Conservation (phyloP, 805 yeast genomes). For the Candida peoriensis region DNA sequence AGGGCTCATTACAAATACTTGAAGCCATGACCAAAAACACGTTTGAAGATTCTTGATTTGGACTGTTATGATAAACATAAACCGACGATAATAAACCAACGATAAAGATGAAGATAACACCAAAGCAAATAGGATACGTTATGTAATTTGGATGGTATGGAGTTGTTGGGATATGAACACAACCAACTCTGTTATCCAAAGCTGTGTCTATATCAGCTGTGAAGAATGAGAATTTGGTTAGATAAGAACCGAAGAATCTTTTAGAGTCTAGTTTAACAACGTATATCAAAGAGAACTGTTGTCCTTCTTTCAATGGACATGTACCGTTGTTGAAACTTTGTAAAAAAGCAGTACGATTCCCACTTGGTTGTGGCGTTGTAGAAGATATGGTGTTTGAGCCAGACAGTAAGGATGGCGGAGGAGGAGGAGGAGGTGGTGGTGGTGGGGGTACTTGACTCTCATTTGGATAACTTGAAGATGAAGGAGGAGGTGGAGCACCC, state of each 20-base stretch:
- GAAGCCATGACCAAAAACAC: conserved; percentile 49
- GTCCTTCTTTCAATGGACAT: conserved; percentile 26
- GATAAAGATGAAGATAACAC: conserved; percentile 36
- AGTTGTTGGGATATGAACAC: conserved; percentile 43
- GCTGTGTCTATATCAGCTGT: conserved; percentile 27
- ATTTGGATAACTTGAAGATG: too few species aligned
- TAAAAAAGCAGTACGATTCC: too few species aligned
- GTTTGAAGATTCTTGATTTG: conserved; percentile 53
- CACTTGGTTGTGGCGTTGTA: conserved; percentile 1
- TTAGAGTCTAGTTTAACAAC: conserved; percentile 18
- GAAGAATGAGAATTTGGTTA: conserved; percentile 36
- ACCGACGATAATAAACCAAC: conserved; percentile 31
- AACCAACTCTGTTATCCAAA: conserved; percentile 42
- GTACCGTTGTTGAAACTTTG: too few species aligned
- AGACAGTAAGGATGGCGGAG: conserved; percentile 1
- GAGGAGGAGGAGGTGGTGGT: not conserved
- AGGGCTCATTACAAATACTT: conserved; percentile 52
- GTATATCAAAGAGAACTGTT: conserved; percentile 23
- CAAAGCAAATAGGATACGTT: conserved; percentile 32
- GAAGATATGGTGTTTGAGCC: conserved; percentile 1
- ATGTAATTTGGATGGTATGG: conserved; percentile 39
- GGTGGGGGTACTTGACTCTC: too few species aligned
- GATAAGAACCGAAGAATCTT: conserved; percentile 41
- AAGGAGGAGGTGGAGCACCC: too few species aligned
- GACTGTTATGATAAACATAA: conserved; percentile 39